Percentiles rank a stretch among this genome's conserved stretches.
phyloP scores from a whole-genome alignment of 1,139 yeast species.

The Yamadazyma sp. region DNA sequence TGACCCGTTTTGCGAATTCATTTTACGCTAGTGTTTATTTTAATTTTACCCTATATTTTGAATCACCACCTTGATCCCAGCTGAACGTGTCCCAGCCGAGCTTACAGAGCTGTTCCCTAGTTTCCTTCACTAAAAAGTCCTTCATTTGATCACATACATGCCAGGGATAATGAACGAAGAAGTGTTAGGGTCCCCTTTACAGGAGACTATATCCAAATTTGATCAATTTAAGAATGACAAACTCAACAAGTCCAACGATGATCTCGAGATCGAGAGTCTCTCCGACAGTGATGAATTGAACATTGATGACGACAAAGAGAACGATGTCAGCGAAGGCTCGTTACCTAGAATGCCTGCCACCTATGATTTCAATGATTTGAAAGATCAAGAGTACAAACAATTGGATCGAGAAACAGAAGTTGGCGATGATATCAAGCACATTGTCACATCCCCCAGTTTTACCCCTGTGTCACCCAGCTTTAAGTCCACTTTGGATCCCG shows the following conservation, averaged over 20 bases:
- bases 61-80: too few species aligned
- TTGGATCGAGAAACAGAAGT: neutral
- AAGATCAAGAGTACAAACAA: conserved; percentile 21
- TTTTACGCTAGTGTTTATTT: too few species aligned
- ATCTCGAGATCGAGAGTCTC: conserved; percentile 2
- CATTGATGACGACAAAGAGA: conserved; percentile 5
- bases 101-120: too few species aligned
- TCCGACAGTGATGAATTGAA: conserved; percentile 5
- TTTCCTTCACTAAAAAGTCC: neutral
- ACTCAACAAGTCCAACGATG: conserved; percentile 2
- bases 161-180: conserved; percentile 1
- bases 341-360: conserved; percentile 67
- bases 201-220: conserved; percentile 17
- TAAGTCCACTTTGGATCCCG: conserved; percentile 43
- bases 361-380: conserved; percentile 55
- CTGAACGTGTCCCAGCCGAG: too few species aligned
- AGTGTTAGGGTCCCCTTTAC: conserved; percentile 16
- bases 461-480: conserved; percentile 8
- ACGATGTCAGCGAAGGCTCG: conserved; percentile 5
- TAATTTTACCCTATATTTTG: too few species aligned
- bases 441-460: too few species aligned
- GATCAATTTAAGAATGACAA: conserved; percentile 7
- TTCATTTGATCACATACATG: too few species aligned
- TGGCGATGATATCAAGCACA: too few species aligned
- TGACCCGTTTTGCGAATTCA: too few species aligned